These are phyloP conservation scores for Loxodes magnus DNA, from an alignment of 73 alveolate species.

Conservation along the genomic window DNA sequence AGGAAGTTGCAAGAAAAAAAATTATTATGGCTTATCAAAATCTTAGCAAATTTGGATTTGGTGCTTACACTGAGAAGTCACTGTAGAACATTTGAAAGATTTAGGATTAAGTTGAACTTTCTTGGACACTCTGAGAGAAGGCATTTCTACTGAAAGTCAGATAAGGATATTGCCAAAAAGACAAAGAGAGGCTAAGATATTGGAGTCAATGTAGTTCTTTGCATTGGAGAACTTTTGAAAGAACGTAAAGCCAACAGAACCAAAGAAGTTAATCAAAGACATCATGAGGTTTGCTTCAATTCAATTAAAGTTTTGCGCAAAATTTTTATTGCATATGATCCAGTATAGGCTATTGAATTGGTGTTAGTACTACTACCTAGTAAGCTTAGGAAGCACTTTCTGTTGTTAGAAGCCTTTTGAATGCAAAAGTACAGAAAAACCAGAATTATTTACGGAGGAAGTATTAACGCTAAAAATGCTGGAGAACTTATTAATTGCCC, in stretches of 20 bases:
- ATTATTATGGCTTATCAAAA: slow-evolving; percentile 69
- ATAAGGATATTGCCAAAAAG: slow-evolving; percentile 82
- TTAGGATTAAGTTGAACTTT: slow-evolving; percentile 72
- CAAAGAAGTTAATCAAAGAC: slow-evolving; percentile 63
- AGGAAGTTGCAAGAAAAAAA: slow-evolving; percentile 25
- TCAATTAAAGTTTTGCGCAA: slow-evolving; percentile 68
- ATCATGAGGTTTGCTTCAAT: slow-evolving; percentile 68
- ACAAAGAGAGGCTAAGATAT: slow-evolving; percentile 63
- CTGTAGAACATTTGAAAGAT: slow-evolving; percentile 84
- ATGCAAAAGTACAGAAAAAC: slow-evolving; percentile 50
- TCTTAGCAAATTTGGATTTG: slow-evolving; percentile 64
- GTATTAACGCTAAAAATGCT: slow-evolving; percentile 93
- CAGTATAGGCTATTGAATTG: slow-evolving; percentile 98
- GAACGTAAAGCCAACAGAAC: slow-evolving; percentile 82
- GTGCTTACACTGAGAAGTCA: slow-evolving; percentile 93
- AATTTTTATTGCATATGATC: slow-evolving; percentile 90
- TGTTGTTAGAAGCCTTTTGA: slow-evolving; percentile 80
- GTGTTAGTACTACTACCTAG: slow-evolving; percentile 90
- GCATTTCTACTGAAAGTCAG: slow-evolving; percentile 79
- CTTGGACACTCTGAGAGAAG: slow-evolving; percentile 99
- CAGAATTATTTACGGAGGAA: slow-evolving; percentile 97
- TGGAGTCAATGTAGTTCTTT: slow-evolving; percentile 62
- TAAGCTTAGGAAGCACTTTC: slow-evolving; percentile 92
- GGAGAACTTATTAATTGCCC: slow-evolving; percentile 73
- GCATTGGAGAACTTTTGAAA: slow-evolving; percentile 85